These are phyloP conservation scores for Colletotrichum lupini DNA, from an alignment of 2,329 filamentous ascomycete genomes.

Conservation along the genomic window DNA sequence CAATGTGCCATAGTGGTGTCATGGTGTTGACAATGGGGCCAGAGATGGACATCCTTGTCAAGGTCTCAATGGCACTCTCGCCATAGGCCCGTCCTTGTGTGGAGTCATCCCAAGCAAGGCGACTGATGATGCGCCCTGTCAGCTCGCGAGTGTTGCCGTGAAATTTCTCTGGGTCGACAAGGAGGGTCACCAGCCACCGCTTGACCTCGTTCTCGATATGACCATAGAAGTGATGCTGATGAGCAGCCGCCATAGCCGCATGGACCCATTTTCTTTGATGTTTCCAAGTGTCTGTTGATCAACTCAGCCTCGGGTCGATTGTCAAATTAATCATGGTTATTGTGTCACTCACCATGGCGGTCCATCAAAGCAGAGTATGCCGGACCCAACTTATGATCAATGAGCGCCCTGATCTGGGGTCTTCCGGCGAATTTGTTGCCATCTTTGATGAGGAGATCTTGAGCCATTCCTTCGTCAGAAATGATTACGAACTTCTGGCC, in stretches of 20 bases:
- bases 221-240: slow-evolving; percentile 57
- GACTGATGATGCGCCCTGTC: slow-evolving; percentile 62
- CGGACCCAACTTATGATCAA: slow-evolving; percentile 60
- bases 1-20: slow-evolving; percentile 59
- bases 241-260: slow-evolving; percentile 56
- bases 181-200: slow-evolving; percentile 56
- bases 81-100: slow-evolving; percentile 57
- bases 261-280: slow-evolving; percentile 63
- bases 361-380: slow-evolving; percentile 63
- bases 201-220: slow-evolving; percentile 59
- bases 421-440: slow-evolving; percentile 62
- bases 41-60: slow-evolving; percentile 63
- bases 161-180: slow-evolving; percentile 58
- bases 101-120: slow-evolving; percentile 62
- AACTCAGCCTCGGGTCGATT: background rate
- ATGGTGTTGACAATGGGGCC: slow-evolving; percentile 62
- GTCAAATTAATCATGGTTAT: background rate
- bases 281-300: slow-evolving; percentile 55
- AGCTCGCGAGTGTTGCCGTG: slow-evolving; percentile 59
- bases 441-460: slow-evolving; percentile 60
- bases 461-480: slow-evolving; percentile 59
- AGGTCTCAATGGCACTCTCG: slow-evolving; percentile 57
- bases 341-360: slow-evolving; percentile 53
- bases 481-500: slow-evolving; percentile 56
- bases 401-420: slow-evolving; percentile 60